Percentiles rank a stretch among this genome's conserved stretches.
Evolutionary conservation across 192 early-diverging fungal genomes (phyloP).

Genomic region (Thamnidium elegans): DNA sequence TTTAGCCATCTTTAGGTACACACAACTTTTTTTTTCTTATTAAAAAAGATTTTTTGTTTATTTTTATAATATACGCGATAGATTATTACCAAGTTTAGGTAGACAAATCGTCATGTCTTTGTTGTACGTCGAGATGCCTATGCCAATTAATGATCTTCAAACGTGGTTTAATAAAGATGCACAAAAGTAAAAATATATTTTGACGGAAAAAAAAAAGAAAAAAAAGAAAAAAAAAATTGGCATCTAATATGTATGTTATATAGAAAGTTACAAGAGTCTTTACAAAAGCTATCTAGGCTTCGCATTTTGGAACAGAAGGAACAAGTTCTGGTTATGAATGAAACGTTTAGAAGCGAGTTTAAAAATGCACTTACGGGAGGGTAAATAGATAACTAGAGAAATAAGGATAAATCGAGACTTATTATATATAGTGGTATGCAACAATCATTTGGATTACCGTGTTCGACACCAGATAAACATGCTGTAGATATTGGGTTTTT

Average conservation of each 20-base stretch:
- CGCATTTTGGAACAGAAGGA: constrained; percentile 62
- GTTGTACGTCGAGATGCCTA: constrained; percentile 67
- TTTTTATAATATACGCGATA: constrained; percentile 4
- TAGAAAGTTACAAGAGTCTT: constrained; percentile 59
- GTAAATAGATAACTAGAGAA: constrained; percentile 26
- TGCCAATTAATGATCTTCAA: constrained; percentile 54
- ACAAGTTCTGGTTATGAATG: constrained; percentile 56
- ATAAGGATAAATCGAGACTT: background rate
- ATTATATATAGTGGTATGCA: constrained; percentile 65
- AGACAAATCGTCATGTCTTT: constrained; percentile 90
- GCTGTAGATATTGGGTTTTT: constrained; percentile 68
- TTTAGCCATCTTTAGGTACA: constrained; percentile 84
- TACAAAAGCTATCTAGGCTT: constrained; percentile 69
- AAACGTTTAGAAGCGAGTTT: constrained; percentile 65
- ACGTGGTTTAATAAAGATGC: constrained; percentile 37
- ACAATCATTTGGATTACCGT: constrained; percentile 81
- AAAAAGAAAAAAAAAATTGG: background rate
- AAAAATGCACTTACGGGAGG: constrained; percentile 72
- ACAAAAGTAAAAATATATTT: constrained; percentile 26
- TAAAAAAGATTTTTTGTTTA: background rate
- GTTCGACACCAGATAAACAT: constrained; percentile 54
- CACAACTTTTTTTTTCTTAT: too few species aligned
- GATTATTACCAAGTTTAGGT: constrained; percentile 77
- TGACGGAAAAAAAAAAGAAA: background rate
- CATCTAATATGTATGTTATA: background rate